These are phyloP conservation scores for Paxillus rubicundulus DNA, from an alignment of 768 basidiomycete genomes.

Conservation along the genomic window DNA sequence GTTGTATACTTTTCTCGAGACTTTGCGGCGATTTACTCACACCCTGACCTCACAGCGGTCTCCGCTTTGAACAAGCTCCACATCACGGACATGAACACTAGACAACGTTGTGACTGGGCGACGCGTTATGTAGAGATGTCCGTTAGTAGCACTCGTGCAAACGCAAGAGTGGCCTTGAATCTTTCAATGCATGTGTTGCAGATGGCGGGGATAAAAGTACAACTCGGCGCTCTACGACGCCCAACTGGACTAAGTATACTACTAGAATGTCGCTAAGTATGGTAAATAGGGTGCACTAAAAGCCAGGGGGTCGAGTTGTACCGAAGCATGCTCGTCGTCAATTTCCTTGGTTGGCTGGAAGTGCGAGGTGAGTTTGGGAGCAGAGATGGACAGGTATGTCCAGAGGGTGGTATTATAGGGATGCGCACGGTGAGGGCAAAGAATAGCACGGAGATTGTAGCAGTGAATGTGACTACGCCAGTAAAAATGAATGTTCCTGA, in stretches of 20 bases:
- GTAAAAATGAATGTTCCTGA: slow-evolving; percentile 27
- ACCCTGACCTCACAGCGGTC: slow-evolving; percentile 53
- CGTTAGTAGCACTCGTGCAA: not conserved
- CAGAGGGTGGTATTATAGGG: slow-evolving; percentile 13
- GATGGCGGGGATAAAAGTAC: slow-evolving; percentile 27
- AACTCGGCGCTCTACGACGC: slow-evolving; percentile 33
- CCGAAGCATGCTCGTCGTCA: not conserved
- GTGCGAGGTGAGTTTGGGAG: slow-evolving; percentile 11
- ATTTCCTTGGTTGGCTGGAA: slow-evolving; percentile 13
- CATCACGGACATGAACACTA: slow-evolving; percentile 60
- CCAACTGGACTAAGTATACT: slow-evolving; percentile 27
- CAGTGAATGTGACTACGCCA: slow-evolving; percentile 26
- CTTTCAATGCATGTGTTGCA: slow-evolving; percentile 23
- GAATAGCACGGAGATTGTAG: slow-evolving; percentile 26
- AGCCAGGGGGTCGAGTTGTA: slow-evolving; percentile 14
- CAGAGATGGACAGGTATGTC: slow-evolving; percentile 13
- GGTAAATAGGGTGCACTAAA: slow-evolving; percentile 25
- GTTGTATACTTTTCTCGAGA: slow-evolving; percentile 17
- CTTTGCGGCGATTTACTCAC: not conserved
- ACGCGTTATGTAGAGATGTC: slow-evolving; percentile 7
- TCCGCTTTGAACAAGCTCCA: slow-evolving; percentile 84
- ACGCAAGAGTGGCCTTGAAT: not conserved
- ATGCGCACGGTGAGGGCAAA: slow-evolving; percentile 29
- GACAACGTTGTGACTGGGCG: not conserved
- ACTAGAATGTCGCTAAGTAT: slow-evolving; percentile 33